phyloP scores from a whole-genome alignment of 1,139 yeast genomes.

The Petasospora fabianii region DNA sequence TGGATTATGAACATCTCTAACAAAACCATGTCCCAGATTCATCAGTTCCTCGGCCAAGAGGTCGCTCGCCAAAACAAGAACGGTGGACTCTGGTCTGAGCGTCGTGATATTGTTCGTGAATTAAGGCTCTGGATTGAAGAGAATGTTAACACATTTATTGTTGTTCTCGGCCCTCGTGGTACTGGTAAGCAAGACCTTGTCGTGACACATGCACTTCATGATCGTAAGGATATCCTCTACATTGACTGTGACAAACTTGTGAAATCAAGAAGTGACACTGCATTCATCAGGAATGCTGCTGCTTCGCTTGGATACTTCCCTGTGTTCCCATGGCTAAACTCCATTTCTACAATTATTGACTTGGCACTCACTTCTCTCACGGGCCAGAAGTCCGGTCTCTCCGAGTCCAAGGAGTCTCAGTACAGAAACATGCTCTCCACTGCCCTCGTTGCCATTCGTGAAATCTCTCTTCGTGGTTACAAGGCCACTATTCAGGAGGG shows the following conservation, averaged over 20 bases:
- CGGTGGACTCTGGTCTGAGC: conserved; percentile 63
- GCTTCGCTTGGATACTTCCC: conserved; percentile 87
- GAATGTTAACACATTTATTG: conserved; percentile 78
- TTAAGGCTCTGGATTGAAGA: conserved; percentile 71
- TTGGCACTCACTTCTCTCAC: conserved; percentile 85
- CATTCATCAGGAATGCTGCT: conserved; percentile 65
- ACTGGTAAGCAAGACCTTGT: conserved; percentile 87
- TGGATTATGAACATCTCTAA: conserved; percentile 34
- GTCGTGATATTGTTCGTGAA: conserved; percentile 64
- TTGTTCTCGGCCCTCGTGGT: conserved; percentile 91
- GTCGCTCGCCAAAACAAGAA: conserved; percentile 18
- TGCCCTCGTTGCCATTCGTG: conserved; percentile 68
- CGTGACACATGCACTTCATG: conserved; percentile 59
- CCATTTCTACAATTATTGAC: conserved; percentile 75
- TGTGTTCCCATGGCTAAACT: conserved; percentile 87
- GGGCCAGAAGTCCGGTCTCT: conserved; percentile 90
- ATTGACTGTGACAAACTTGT: conserved; percentile 76
- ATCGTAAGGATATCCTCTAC: conserved; percentile 55
- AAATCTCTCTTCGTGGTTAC: conserved; percentile 54
- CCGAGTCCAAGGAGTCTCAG: conserved; percentile 83
- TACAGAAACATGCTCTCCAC: conserved; percentile 76
- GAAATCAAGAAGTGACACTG: conserved; percentile 70
- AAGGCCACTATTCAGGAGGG: conserved; percentile 30
- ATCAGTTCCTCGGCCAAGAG: conserved; percentile 33
- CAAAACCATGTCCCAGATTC: conserved; percentile 38